These are phyloP conservation scores for Vickermania spadyakhi DNA, from an alignment of 208 protist species.

Conservation along the genomic window DNA sequence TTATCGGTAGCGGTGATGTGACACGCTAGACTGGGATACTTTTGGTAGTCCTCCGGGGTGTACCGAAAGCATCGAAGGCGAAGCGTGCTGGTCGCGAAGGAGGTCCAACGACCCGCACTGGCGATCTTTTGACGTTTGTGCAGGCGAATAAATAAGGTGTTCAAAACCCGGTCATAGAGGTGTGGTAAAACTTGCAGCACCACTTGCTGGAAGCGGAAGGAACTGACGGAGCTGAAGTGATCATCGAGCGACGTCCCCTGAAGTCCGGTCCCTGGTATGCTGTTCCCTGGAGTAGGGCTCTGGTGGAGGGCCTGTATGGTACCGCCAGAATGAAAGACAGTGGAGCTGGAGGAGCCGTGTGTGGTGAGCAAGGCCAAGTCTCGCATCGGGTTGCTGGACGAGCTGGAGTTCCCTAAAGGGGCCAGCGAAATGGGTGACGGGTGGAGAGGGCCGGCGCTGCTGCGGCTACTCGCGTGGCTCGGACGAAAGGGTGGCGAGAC, in stretches of 20 bases:
- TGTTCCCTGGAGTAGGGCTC: background rate
- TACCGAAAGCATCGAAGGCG: constrained; percentile 2
- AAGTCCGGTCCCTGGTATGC: background rate
- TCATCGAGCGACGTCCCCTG: background rate
- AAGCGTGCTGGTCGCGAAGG: background rate
- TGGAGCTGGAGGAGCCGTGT: background rate
- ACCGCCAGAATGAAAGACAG: background rate
- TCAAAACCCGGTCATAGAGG: background rate
- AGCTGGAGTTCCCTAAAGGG: background rate
- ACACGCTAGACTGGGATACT: background rate
- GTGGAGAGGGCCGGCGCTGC: background rate
- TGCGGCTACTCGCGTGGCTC: background rate
- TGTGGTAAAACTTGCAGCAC: background rate
- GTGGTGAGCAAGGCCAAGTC: background rate
- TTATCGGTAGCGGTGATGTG: background rate
- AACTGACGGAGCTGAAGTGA: background rate
- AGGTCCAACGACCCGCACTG: background rate
- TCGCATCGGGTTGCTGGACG: background rate
- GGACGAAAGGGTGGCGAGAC: too few species aligned
- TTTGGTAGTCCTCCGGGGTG: background rate
- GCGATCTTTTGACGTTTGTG: background rate
- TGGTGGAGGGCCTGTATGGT: background rate
- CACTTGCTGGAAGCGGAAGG: background rate
- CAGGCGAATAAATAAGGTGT: background rate
- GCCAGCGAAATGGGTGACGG: background rate